phyloP scores from a whole-genome alignment of 139 green algal genomes.

The Zygnema cylindricum region DNA sequence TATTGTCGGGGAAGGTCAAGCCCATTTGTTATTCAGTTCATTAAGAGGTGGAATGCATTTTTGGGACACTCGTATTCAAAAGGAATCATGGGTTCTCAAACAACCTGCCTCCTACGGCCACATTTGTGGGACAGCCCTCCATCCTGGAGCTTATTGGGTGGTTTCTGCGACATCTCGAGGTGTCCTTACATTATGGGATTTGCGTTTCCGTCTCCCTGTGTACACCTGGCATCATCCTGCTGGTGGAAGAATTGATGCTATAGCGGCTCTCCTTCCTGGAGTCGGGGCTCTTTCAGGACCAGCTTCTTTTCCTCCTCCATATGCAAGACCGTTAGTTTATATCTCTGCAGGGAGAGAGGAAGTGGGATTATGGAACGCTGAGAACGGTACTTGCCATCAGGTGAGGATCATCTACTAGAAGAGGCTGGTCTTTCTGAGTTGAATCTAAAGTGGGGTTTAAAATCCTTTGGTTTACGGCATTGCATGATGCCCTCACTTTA shows the following conservation, averaged over 20 bases:
- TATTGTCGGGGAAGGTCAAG: neutral
- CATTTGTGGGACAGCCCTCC: neutral
- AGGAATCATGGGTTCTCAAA: constrained; percentile 23
- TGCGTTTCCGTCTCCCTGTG: constrained; percentile 57
- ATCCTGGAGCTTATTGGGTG: constrained; percentile 37
- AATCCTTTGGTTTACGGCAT: too few relatives aligned
- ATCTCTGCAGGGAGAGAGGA: constrained; percentile 51
- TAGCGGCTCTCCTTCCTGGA: constrained; percentile 44
- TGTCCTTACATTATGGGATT: constrained; percentile 56
- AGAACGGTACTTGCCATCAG: constrained; percentile 49
- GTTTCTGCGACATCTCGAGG: constrained; percentile 45
- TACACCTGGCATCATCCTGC: constrained; percentile 45
- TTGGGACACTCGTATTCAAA: constrained; percentile 35
- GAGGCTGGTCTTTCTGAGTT: too few relatives aligned
- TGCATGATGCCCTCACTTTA: too few relatives aligned
- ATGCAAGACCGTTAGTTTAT: constrained; percentile 49
- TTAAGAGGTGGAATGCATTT: constrained; percentile 45
- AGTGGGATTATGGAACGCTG: constrained; percentile 50
- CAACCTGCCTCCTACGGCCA: neutral
- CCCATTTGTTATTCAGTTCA: constrained; percentile 24
- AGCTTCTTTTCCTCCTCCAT: neutral
- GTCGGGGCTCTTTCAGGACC: constrained; percentile 7
- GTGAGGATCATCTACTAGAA: too few relatives aligned
- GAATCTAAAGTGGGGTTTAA: too few relatives aligned
- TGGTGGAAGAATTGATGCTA: constrained; percentile 15